Evolutionary conservation across 2,329 filamentous ascomycete species (phyloP).

Genomic region (Fusarium scirpi): DNA sequence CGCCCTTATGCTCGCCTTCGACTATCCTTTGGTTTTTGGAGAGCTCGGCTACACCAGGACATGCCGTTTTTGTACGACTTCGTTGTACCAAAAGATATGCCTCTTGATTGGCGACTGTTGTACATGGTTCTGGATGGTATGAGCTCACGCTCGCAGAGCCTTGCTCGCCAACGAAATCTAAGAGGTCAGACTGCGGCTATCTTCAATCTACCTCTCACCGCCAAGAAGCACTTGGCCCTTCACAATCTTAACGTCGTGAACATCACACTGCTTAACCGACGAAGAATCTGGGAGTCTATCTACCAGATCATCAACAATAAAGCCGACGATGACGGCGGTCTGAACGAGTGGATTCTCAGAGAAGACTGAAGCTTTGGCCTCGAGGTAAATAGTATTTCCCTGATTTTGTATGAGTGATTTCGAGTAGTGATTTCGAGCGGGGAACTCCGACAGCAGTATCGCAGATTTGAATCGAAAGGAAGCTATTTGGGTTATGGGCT

Average conservation of each 20-base stretch:
- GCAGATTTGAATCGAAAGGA: too few species aligned
- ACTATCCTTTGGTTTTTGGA: background rate
- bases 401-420: too few species aligned
- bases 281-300: background rate
- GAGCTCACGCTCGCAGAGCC: background rate
- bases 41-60: background rate
- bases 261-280: background rate
- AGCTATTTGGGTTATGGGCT: too few species aligned
- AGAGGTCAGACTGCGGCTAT: background rate
- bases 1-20: background rate
- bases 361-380: too few species aligned
- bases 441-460: too few species aligned
- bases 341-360: background rate
- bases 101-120: background rate
- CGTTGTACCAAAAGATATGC: background rate
- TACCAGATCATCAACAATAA: background rate
- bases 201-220: background rate
- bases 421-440: too few species aligned
- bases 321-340: background rate
- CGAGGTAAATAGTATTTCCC: too few species aligned
- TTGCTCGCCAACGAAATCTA: background rate
- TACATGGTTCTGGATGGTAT: background rate
- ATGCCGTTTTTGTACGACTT: background rate
- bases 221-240: too few species aligned
- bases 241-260: background rate